Conservation (phyloP, 2,329 filamentous ascomycete species). For the Talaromyces sp. region DNA sequence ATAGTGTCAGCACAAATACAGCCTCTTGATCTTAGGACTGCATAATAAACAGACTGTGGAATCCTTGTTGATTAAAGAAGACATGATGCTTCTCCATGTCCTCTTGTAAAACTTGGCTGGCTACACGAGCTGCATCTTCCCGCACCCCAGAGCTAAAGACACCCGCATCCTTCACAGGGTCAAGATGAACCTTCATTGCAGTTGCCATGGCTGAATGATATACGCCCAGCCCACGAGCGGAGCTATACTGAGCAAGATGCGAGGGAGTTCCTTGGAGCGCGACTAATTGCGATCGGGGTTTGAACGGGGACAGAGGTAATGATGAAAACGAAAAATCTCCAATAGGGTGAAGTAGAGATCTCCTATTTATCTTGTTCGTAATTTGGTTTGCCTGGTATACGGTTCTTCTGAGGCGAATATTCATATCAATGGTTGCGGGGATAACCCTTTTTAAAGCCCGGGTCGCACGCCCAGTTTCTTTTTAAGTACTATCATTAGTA, state of each 20-base stretch:
- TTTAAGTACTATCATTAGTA: not conserved
- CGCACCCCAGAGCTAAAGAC: constrained; percentile 53
- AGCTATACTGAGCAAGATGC: not conserved
- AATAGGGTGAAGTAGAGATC: not conserved
- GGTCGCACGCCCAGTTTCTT: not conserved
- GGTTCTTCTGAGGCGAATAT: not conserved
- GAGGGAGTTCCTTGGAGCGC: not conserved
- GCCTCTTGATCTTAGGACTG: not conserved
- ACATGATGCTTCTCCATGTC: constrained; percentile 76
- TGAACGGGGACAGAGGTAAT: not conserved
- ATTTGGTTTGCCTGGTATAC: too few relatives aligned
- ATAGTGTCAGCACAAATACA: constrained; percentile 12
- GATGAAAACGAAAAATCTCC: not conserved
- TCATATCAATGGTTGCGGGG: not conserved
- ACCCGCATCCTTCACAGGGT: constrained; percentile 44
- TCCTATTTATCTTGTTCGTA: not conserved
- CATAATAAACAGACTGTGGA: constrained; percentile 60
- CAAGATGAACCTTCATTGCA: constrained; percentile 50
- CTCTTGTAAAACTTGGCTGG: constrained; percentile 71
- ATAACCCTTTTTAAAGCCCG: not conserved
- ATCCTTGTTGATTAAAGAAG: constrained; percentile 75
- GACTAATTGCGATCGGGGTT: constrained; percentile 3
- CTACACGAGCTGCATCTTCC: constrained; percentile 62
- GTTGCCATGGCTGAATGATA: constrained; percentile 48
- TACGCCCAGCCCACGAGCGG: not conserved